These are phyloP conservation scores for Dothistroma septosporum DNA, from an alignment of 2,329 filamentous ascomycete species.

Conservation along the genomic window DNA sequence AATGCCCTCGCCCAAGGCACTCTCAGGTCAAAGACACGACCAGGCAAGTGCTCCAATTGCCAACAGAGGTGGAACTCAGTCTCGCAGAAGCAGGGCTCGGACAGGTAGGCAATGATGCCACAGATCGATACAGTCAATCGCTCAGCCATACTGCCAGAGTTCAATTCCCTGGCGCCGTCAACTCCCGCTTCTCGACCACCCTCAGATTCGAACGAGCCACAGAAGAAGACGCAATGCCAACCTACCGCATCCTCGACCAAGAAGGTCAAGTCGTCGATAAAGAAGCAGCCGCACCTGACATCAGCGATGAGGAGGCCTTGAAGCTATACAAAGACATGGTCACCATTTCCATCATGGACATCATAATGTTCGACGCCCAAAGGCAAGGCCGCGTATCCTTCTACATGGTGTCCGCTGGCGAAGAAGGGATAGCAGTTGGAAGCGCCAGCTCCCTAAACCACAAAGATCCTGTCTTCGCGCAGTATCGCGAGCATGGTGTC, in stretches of 20 bases:
- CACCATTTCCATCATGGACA: conserved; percentile 78
- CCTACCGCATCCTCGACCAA: conserved; percentile 87
- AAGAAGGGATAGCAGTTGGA: conserved; percentile 90
- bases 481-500: conserved; percentile 91
- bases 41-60: conserved; percentile 13
- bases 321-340: conserved; percentile 63
- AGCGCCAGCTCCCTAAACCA: conserved; percentile 77
- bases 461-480: conserved; percentile 87
- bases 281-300: conserved; percentile 60
- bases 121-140: background rate
- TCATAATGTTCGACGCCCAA: conserved; percentile 98
- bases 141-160: conserved; percentile 40
- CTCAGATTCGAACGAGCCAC: conserved; percentile 74
- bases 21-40: conserved; percentile 3
- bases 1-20: conserved; percentile 1
- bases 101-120: conserved; percentile 47
- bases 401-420: conserved; percentile 92
- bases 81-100: conserved; percentile 56
- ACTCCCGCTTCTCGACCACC: conserved; percentile 81
- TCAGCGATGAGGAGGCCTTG: conserved; percentile 59
- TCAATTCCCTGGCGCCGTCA: conserved; percentile 86
- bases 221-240: conserved; percentile 72
- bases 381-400: conserved; percentile 90
- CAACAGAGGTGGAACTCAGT: conserved; percentile 51
- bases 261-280: conserved; percentile 79